Percentiles rank a stretch among this genome's conserved stretches.
Evolutionary conservation across 1,284 basidiomycete genomes (phyloP).

Genomic region (Tylopilus orsonianus): DNA sequence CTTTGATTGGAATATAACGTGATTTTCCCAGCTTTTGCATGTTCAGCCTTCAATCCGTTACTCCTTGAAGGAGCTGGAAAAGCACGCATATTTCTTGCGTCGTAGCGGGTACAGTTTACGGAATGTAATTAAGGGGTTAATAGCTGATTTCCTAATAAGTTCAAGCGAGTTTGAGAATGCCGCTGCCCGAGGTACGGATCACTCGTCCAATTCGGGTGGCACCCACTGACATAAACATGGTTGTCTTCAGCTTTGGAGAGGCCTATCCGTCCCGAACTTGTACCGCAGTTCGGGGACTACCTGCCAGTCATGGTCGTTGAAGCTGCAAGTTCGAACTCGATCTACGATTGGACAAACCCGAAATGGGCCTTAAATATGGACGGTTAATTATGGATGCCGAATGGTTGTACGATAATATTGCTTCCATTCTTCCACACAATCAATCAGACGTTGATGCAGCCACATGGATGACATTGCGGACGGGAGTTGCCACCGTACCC

Average conservation of each 20-base stretch:
- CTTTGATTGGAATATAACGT: conserved; percentile 1
- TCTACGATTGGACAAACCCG: conserved; percentile 26
- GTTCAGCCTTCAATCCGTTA: conserved; percentile 18
- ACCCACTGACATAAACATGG: conserved; percentile 10
- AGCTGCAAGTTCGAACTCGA: conserved; percentile 8
- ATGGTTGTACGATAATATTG: not conserved
- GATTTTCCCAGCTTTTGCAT: conserved; percentile 20
- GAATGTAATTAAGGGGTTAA: not conserved
- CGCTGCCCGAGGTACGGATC: conserved; percentile 21
- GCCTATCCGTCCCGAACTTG: conserved; percentile 23
- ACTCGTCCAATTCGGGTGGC: not conserved
- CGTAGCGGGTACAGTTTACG: conserved; percentile 21
- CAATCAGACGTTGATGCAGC: not conserved
- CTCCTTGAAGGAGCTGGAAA: conserved; percentile 22
- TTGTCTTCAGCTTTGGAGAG: conserved; percentile 18
- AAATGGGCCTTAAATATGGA: conserved; percentile 21
- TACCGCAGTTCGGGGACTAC: conserved; percentile 12
- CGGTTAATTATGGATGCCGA: not conserved
- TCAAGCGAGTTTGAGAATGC: conserved; percentile 27
- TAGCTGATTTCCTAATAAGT: conserved; percentile 16
- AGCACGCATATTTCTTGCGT: conserved; percentile 27
- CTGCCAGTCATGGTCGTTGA: conserved; percentile 9
- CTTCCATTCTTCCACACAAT: conserved; percentile 9
- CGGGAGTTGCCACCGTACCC: not conserved
- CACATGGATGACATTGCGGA: conserved; percentile 8